Percentiles rank a stretch among this genome's conserved stretches.
phyloP scores from a whole-genome alignment of 1,284 basidiomycete genomes.

The Ceratobasidium sp. region DNA sequence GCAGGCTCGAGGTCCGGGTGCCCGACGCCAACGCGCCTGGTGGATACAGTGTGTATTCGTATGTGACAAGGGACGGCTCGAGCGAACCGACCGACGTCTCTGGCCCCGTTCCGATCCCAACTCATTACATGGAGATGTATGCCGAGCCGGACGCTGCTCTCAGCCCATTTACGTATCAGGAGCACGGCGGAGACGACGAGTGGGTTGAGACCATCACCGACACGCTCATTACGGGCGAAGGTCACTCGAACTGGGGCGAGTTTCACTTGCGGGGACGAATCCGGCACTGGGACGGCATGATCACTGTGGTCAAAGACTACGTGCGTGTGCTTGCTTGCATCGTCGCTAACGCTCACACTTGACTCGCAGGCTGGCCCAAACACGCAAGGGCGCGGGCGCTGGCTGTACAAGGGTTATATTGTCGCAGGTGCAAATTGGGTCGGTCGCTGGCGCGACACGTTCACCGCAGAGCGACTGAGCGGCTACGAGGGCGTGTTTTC shows the following conservation, averaged over 20 bases:
- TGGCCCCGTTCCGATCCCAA: not conserved
- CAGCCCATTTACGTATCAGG: not conserved
- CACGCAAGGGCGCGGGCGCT: slow-evolving; percentile 57
- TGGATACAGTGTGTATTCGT: slow-evolving; percentile 10
- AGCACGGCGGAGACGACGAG: slow-evolving; percentile 45
- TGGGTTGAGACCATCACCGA: slow-evolving; percentile 52
- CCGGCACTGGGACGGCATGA: slow-evolving; percentile 59
- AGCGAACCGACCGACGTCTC: not conserved
- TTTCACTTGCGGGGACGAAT: slow-evolving; percentile 58
- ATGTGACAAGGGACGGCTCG: slow-evolving; percentile 15
- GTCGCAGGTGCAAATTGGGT: slow-evolving; percentile 49
- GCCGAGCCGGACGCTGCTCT: not conserved
- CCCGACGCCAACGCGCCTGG: not conserved
- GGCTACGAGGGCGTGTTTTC: slow-evolving; percentile 51
- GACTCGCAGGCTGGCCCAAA: slow-evolving; percentile 43
- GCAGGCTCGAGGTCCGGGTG: slow-evolving; percentile 23
- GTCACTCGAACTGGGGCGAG: slow-evolving; percentile 59
- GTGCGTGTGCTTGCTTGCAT: slow-evolving; percentile 47
- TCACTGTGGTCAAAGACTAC: slow-evolving; percentile 59
- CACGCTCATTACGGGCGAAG: slow-evolving; percentile 54
- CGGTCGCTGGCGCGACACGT: slow-evolving; percentile 54
- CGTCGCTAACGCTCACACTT: not conserved
- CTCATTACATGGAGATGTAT: slow-evolving; percentile 19
- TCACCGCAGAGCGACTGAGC: slow-evolving; percentile 51
- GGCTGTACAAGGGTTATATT: slow-evolving; percentile 58